Conservation (phyloP, 768 basidiomycete species). For the Hericium coralloides region DNA sequence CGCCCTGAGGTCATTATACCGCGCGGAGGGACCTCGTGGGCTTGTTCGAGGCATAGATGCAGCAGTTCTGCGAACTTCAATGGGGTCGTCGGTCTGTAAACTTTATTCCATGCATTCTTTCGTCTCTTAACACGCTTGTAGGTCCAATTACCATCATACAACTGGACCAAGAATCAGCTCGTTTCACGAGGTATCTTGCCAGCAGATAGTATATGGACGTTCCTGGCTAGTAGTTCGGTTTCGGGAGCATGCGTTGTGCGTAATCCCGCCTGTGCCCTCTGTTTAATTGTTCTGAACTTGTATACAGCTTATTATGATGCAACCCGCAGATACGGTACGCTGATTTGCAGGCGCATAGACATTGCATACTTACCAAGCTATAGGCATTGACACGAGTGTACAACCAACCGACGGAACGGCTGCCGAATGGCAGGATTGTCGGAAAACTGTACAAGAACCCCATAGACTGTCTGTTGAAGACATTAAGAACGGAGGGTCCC, state of each 20-base stretch:
- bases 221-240: slow-evolving; percentile 77
- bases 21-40: slow-evolving; percentile 69
- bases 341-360: slow-evolving; percentile 3
- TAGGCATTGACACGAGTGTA: slow-evolving; percentile 91
- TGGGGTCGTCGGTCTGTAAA: slow-evolving; percentile 73
- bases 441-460: slow-evolving; percentile 86
- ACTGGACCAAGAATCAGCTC: slow-evolving; percentile 81
- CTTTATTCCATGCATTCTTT: neutral
- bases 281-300: slow-evolving; percentile 4
- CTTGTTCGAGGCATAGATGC: slow-evolving; percentile 88
- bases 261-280: slow-evolving; percentile 9
- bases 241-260: slow-evolving; percentile 89
- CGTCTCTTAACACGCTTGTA: slow-evolving; percentile 19
- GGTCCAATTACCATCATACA: slow-evolving; percentile 95
- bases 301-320: slow-evolving; percentile 78
- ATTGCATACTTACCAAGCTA: slow-evolving; percentile 1
- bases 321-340: slow-evolving; percentile 82
- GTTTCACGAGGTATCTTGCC: slow-evolving; percentile 58
- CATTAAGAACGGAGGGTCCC: slow-evolving; percentile 80
- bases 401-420: slow-evolving; percentile 77
- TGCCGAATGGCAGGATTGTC: slow-evolving; percentile 60
- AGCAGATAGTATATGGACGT: slow-evolving; percentile 78
- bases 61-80: slow-evolving; percentile 86
- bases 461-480: slow-evolving; percentile 96
- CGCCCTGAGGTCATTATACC: slow-evolving; percentile 73